Base-by-base conservation (phyloP, 306 rosid species). In the Inga oerstediana region DNA sequence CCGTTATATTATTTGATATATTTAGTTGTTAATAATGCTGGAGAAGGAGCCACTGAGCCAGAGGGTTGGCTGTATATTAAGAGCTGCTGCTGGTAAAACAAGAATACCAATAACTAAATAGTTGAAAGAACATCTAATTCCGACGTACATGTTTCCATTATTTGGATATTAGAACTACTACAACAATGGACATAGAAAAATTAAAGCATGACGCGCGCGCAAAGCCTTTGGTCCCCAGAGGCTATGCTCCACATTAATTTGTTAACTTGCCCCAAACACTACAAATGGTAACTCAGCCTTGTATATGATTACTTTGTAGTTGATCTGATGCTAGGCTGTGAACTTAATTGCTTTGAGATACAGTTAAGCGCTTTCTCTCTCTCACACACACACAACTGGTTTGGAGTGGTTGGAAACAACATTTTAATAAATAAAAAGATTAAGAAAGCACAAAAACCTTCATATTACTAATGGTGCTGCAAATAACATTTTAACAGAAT, bases 71-170 rank as follows among this genome's bases (percentile, higher is more conserved):
- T 10, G 67, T 61, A 61, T 59, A 59, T 59, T 14, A 61, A 24
- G 35, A 10, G 67, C 17, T 15, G 9, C 8, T 43, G 35, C 54
- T 10, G 10, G 51, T 12, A 22, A 43, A n/a, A 20, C 17, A n/a
- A 20, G 12, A 43, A 43, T 43, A 58, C 7, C 35, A 32, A 69
- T 12, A 22, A 22, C 48, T 20, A 71, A 20, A 16, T n/a, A 20
- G 34, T 71, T n/a, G 46, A 46, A 46, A 73, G 30, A 44, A 73
- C 49, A 81, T 56, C 54, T 74, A 61, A 20, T 65, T 80, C 80
- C 54, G 54, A 76, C 54, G 46, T 32, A 30, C 62, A 82, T 61
- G 17, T 37, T 17, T 58, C 5, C 15, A 43, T 41, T 43, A 56
- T 76, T 52, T 30, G 72, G 71, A 45, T 56, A 64, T 19, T 45